Evolutionary conservation across 305 asterid genomes (phyloP).

Genomic region (Fraxinus baroniana): DNA sequence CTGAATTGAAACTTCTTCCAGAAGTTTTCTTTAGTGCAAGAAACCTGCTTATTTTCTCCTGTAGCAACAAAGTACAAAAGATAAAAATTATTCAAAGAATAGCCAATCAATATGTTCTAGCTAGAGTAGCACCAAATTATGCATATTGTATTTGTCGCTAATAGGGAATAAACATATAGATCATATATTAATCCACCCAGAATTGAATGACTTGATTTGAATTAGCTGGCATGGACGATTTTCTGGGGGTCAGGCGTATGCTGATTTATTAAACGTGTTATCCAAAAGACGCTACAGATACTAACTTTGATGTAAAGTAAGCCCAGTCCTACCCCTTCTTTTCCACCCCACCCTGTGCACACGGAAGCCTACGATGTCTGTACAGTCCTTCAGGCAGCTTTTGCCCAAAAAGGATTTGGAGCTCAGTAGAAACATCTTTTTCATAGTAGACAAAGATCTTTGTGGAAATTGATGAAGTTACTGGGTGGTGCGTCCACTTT

Average conservation of each 20-base stretch:
- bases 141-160: background rate
- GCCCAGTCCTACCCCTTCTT: background rate
- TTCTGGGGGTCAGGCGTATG: background rate
- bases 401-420: background rate
- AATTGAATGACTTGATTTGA: background rate
- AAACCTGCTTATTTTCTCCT: constrained; percentile 73
- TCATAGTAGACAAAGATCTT: background rate
- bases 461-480: background rate
- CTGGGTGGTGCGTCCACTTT: background rate
- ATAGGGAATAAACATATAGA: background rate
- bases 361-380: background rate
- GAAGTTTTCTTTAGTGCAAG: constrained; percentile 59
- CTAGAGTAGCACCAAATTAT: background rate
- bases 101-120: background rate
- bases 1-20: constrained; percentile 88
- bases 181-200: background rate
- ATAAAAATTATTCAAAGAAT: background rate
- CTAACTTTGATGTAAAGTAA: background rate
- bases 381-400: background rate
- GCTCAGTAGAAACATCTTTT: background rate
- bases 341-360: background rate
- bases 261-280: background rate
- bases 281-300: background rate
- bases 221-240: background rate
- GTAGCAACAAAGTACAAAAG: constrained; percentile 28